Base-by-base conservation (phyloP, 371 early-diverging fungal species). In the Syncephalastrum contaminatum region DNA sequence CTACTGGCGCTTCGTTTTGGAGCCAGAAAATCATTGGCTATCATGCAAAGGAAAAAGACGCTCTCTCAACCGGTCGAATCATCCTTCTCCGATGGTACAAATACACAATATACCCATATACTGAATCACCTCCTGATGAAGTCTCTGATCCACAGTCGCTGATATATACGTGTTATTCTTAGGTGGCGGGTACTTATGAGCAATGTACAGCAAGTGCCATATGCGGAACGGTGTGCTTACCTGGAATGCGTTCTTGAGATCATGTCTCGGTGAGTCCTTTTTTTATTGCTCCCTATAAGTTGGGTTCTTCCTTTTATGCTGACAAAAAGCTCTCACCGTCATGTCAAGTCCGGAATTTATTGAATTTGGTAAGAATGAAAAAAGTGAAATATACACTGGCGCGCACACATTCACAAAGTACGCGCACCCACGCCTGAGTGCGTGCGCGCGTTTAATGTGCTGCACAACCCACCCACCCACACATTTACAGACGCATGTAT, bases 401-500 rank as follows among this genome's bases (percentile, higher is more conserved):
- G 10, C 36, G 36, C 10, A 30, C 30, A 30, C 36, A 30, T 30
- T 30, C 10, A 30, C 30, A 30, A 4, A 30, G 30, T 30, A 30
- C 30, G 30, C 30, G 7, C 30, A 30, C 4, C 7, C 30, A 30
- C 36, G 36, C 10, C 2, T 30, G 36, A 12, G 5, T 30, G 36
- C 36, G 36, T 30, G 36, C 36, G 10, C 36, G 36, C 36, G 36
- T 30, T 5, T 10, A 10, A 30, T 30, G 36, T 30, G 36, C 36
- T 8, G 36, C 12, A 10, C 36, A 30, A 12, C 64, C 62, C 53
- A 69, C 73, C 21, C 75, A 75, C 22, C 58, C 68, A 54, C 56
- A 51, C 25, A 53, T 70, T 42, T 78, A 78, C 10, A 54, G 46
- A 77, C 74, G 53, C 66, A 62, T 46, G 78, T 74, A 57, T 77